phyloP scores from a whole-genome alignment of 2,329 filamentous ascomycete species.

The Fusarium sp. region DNA sequence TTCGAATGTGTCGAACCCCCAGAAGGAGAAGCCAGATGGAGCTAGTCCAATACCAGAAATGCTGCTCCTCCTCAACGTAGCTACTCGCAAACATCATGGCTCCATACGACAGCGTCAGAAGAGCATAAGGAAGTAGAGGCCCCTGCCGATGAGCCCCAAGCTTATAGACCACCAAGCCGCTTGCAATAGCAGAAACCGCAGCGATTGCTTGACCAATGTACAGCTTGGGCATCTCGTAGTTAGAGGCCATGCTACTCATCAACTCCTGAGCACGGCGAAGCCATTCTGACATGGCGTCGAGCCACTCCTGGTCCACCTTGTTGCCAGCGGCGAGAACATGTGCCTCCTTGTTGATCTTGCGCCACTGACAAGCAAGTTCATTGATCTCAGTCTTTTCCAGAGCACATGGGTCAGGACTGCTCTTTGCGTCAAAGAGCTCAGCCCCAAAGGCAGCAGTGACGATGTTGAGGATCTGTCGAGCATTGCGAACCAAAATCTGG shows the following conservation, averaged over 20 bases:
- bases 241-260: conserved; percentile 91
- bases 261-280: conserved; percentile 78
- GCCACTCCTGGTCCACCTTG: conserved; percentile 54
- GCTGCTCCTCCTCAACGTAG: conserved; percentile 97
- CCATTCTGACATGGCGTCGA: conserved; percentile 67
- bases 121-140: conserved; percentile 56
- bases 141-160: conserved; percentile 23
- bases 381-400: conserved; percentile 58
- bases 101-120: conserved; percentile 74
- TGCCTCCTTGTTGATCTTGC: conserved; percentile 45
- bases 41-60: conserved; percentile 96
- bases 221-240: conserved; percentile 82
- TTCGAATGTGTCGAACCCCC: conserved; percentile 59
- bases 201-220: conserved; percentile 57
- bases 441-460: conserved; percentile 77
- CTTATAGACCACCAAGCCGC: conserved; percentile 18
- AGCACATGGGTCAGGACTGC: conserved; percentile 53
- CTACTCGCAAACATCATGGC: conserved; percentile 98
- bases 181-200: conserved; percentile 45
- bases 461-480: conserved; percentile 82
- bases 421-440: conserved; percentile 55
- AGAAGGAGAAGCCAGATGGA: conserved; percentile 75
- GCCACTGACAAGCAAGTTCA: conserved; percentile 78
- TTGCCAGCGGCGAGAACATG: conserved; percentile 32
- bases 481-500: conserved; percentile 81